Evolutionary conservation across 371 early-diverging fungal species (phyloP), one percentile per base, ranked within the genome.

Genomic region (Apophysomyces variabilis): DNA sequence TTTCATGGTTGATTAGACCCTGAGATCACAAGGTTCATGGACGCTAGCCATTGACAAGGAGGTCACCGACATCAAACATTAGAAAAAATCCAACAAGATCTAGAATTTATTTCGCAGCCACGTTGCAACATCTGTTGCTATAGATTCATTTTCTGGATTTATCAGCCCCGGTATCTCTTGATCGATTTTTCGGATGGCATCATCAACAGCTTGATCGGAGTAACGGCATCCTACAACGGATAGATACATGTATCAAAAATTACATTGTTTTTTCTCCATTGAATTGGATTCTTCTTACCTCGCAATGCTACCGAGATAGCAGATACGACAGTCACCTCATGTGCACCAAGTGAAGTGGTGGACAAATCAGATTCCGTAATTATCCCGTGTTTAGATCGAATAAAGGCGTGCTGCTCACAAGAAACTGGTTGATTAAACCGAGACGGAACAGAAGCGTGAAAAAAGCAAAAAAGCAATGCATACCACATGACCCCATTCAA

Each of bases 191-290:
- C 78, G 71, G 18, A 86, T 76, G 16, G 84, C 85, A 64, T 82
- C 87, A 62, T 88, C 77, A 85, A 96, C 93, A 14, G 93, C 94
- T 44, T 88, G 79, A 58, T 91, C 86, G 18, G 78, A 73, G 64
- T 81, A 81, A 38, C 62, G 73, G 35, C 75, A 69, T 6, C 76
- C 80, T 78, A 63, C 16, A 43, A 3, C 32, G 3, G 3, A 3
- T 26, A 26, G 1, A 26, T 26, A 26, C 3, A 26, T 3, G 32
- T 26, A 26, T 26, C 32, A 26, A 26, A 26, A 26, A 26, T 26
- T 26, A 3, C 32, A 3, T 26, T 26, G 26, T 26, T 26, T 26
- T 3, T 26, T 26, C 3, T 26, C 3, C 32, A 26, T 26, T 26
- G 1, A 26, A 26, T 26, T 26, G 32, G 26, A 26, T 26, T 26